Evolutionary conservation across 352 stramenopile species (phyloP), one percentile per base, ranked within the genome.

Genomic region (Thalassiosira pacifica): DNA sequence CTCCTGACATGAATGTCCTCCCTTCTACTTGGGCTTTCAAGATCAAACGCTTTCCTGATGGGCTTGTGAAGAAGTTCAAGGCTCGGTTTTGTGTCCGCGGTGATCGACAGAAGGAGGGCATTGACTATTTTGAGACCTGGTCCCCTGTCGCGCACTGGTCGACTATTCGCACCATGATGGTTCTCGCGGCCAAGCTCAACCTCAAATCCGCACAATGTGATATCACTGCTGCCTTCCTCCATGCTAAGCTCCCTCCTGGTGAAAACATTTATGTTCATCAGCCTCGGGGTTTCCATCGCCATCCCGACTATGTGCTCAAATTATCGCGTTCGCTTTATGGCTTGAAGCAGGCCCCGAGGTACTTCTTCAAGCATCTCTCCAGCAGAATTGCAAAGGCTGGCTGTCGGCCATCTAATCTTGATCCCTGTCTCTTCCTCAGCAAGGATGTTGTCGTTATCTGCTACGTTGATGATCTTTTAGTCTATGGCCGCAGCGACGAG

Each of bases 401-500:
- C 0, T 16, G 77, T 0, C 48, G 60, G n/a, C 68, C 76, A 60
- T 88, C 52, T 4, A 52, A 76, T 13, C 11, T 70, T 32, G 84
- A 91, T 59, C 65, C 60, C 4, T 91, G 85, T 42, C 42, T 91
- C 8, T 88, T 91, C 29, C 59, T 83, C 31, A 60, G 74, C 0
- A 2, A 24, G 5, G 29, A 75, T 22, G 65, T 89, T 0, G 79
- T 92, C 4, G 22, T 75, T 13, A 24, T 88, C 0, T 31, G 79
- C 8, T 91, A 91, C 76, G 83, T 90, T 32, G 86, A 92, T 42
- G 82, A 91, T 52, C 48, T 76, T 26, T 32, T 91, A 0, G 31
- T 90, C 19, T 88, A 70, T 37, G 45, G n/a, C 18, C 16, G 75
- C 37, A 53, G 42, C 9, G 22, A 42, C 1, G n/a, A 60, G 19